Conservation (phyloP, 2,329 filamentous ascomycete genomes). For the Scedosporium aurantiacum region DNA sequence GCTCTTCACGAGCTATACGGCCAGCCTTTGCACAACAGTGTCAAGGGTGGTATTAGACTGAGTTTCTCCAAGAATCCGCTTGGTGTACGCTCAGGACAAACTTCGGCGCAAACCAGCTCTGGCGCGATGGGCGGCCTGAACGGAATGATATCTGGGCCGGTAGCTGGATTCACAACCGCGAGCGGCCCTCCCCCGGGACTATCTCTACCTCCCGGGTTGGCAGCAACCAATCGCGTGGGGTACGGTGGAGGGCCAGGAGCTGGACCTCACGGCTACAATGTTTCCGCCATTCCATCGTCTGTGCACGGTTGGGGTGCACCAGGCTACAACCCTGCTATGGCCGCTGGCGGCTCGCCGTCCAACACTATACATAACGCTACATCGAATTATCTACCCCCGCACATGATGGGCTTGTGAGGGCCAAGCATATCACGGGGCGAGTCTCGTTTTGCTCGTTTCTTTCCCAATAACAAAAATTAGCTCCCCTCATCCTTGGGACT, state of each 20-base stretch:
- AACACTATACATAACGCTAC: slow-evolving; percentile 11
- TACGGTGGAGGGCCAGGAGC: not conserved
- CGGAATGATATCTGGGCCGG: slow-evolving; percentile 41
- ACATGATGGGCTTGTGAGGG: slow-evolving; percentile 23
- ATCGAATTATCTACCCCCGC: slow-evolving; percentile 14
- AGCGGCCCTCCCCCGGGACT: slow-evolving; percentile 77
- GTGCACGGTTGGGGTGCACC: slow-evolving; percentile 7
- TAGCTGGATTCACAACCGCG: slow-evolving; percentile 53
- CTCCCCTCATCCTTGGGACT: not conserved
- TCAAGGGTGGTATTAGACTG: slow-evolving; percentile 87
- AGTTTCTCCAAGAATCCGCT: slow-evolving; percentile 97
- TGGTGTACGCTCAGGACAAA: slow-evolving; percentile 73
- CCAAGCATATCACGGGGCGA: not conserved
- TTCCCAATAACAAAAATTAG: not conserved
- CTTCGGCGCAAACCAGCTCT: slow-evolving; percentile 26
- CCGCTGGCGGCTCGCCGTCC: slow-evolving; percentile 12
- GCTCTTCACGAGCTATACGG: slow-evolving; percentile 85
- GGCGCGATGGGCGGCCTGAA: slow-evolving; percentile 39
- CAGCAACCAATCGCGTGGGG: slow-evolving; percentile 10
- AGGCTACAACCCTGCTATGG: slow-evolving; percentile 10
- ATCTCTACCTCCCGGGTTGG: slow-evolving; percentile 60
- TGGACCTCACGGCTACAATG: slow-evolving; percentile 4
- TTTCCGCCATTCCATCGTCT: not conserved
- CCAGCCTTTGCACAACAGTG: slow-evolving; percentile 74
- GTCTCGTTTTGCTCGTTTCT: not conserved